Base-by-base conservation (phyloP, 2,329 filamentous ascomycete genomes). In the Sporothrix schenckii region DNA sequence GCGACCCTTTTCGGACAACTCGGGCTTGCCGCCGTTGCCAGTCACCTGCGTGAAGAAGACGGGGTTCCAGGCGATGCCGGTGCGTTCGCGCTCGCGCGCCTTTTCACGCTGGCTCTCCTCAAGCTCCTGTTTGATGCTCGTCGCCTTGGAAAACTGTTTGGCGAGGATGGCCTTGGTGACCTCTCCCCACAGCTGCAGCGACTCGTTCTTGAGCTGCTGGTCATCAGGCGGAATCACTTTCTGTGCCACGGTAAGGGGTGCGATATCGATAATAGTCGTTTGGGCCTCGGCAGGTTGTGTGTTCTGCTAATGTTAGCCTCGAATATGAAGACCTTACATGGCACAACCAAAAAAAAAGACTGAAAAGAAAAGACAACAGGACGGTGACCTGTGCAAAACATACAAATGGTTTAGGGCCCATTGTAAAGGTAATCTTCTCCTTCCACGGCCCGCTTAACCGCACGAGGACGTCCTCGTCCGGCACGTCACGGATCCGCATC, bases 51-150 rank as follows among this genome's bases (percentile, higher is more conserved):
- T 89, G 80, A 99, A 99, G 81, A 97, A 99, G 56, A 93, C 85
- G n/a, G 95, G 95, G 74, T 89, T 84, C 89, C 92, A 99, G 47
- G 88, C 86, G 71, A 87, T 85, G 14, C 89, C 87, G 16, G 85
- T 86, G 58, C 85, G 85, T 77, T 94, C 91, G 56, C 95, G 86
- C 77, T 94, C 89, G 30, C 92, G 89, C 1, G 92, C 94, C 81
- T 92, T 94, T 76, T 92, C 87, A 44, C 95, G 86, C 81, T 99
- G 95, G 56, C 86, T 85, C 79, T 99, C 95, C 80, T 99, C 95
- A 13, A 99, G 87, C 76, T 97, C 93, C 72, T 93, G 88, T 83
- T 99, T 99, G 73, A 95, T 83, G 24, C 87, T 88, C 27, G 95
- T 99, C 9, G 95, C 95, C 74, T 91, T 89, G 54, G 86, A 87